Base-by-base conservation (phyloP, 805 yeast species). In the Metschnikowia hibisci region DNA sequence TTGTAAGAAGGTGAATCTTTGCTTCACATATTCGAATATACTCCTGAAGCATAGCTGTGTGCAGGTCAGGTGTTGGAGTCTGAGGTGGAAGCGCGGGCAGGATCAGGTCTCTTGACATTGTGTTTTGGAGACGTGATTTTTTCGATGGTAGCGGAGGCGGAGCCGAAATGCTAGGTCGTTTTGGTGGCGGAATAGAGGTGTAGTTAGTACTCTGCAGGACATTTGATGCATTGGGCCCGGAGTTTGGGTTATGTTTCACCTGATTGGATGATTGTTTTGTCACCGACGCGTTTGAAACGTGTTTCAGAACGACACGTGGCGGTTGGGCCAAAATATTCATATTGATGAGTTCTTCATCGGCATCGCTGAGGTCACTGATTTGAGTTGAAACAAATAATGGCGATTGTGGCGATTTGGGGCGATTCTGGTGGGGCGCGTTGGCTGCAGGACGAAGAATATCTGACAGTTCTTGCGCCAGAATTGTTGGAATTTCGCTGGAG, bases 1-100 rank as follows among this genome's bases (percentile, higher is more conserved):
- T 59, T n/a, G 57, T 45, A 7, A 66, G 55, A 9, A 65, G 51
- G 25, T 51, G 45, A 33, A 60, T 58, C 25, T 62, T 61, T n/a
- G 48, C 44, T 34, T 64, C 66, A 23, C 63, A 58, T 2, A 50
- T 34, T 11, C 54, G 53, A 29, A 62, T 59, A 34, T 59, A 57
- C 15, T 55, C 45, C 30, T 51, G 62, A n/a, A 54, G 55, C 14
- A 46, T 43, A 16, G 34, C 32, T 23, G 48, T 43, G 26, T 41
- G 40, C 6, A 48, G 23, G 23, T 47, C 45, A 10, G 43, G 36
- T 4, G 43, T 33, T 10, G 38, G 32, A 20, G 20, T 11, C 18
- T 8, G 32, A 30, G 30, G 14, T n/a, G n/a, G n/a, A n/a, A n/a
- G n/a, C n/a, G n/a, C n/a, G 14, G 30, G 8, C 30, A 12, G 30